Conservation (phyloP, 345 rosid genomes). For the Eucalyptus tenuipes region DNA sequence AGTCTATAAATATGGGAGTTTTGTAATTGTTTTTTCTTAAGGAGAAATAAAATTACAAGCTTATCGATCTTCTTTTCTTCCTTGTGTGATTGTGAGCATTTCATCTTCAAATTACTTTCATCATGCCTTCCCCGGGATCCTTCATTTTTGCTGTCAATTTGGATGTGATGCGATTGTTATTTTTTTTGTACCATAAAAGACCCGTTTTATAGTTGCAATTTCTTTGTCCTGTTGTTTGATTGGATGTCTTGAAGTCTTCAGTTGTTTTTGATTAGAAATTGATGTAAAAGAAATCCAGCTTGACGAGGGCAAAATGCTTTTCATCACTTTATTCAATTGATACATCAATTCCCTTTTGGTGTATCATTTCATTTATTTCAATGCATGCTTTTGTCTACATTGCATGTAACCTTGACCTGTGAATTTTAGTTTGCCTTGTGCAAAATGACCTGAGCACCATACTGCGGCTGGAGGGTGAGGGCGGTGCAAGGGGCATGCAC, state of each 20-base stretch:
- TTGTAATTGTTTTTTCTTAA: too few relatives aligned
- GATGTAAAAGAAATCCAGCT: not conserved
- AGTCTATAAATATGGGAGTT: too few relatives aligned
- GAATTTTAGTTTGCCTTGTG: conserved; percentile 4
- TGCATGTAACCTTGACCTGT: not conserved
- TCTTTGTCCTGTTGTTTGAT: not conserved
- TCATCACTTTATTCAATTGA: not conserved
- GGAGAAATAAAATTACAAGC: too few relatives aligned
- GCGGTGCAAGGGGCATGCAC: conserved; percentile 33
- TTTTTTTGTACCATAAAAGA: not conserved
- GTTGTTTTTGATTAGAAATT: not conserved
- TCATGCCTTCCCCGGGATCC: not conserved
- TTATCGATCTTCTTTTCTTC: too few relatives aligned
- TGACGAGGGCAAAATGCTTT: not conserved
- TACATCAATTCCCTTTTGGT: not conserved
- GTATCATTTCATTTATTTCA: not conserved
- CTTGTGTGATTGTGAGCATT: too few relatives aligned
- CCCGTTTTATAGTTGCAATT: not conserved
- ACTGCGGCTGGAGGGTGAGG: conserved; percentile 39
- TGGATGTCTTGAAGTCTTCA: not conserved
- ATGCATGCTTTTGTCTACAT: not conserved
- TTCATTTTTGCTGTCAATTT: not conserved
- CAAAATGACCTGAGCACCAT: conserved; percentile 47
- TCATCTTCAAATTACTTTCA: too few relatives aligned
- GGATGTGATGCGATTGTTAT: not conserved